phyloP scores from a whole-genome alignment of 1,284 basidiomycete genomes.

The Mrakiaceae sp. region DNA sequence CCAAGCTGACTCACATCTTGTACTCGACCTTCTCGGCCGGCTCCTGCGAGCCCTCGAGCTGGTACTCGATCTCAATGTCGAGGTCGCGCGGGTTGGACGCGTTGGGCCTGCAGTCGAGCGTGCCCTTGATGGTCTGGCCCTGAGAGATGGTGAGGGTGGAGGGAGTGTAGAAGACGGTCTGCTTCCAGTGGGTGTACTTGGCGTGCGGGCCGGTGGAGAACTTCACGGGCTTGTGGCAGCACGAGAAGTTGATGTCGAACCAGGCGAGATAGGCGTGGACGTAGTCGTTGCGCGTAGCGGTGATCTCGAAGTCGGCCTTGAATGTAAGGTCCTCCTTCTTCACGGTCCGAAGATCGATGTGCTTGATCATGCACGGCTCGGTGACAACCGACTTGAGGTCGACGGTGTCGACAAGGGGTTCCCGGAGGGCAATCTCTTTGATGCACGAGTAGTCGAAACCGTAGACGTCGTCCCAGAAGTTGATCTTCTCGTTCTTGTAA shows the following conservation, averaged over 20 bases:
- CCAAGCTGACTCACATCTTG: constrained; percentile 33
- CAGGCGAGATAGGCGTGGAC: constrained; percentile 98
- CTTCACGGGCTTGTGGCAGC: constrained; percentile 89
- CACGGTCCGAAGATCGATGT: constrained; percentile 81
- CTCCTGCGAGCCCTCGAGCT: constrained; percentile 37
- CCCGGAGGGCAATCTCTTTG: constrained; percentile 93
- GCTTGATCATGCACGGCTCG: constrained; percentile 77
- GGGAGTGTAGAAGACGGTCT: constrained; percentile 89
- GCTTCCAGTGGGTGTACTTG: constrained; percentile 97
- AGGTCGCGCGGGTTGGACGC: constrained; percentile 82
- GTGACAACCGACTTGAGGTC: constrained; percentile 86
- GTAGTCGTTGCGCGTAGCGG: constrained; percentile 83
- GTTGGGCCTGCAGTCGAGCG: constrained; percentile 70
- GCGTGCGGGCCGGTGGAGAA: constrained; percentile 94
- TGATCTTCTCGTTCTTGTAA: constrained; percentile 86
- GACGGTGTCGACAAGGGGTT: constrained; percentile 96
- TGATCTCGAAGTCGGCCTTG: constrained; percentile 65
- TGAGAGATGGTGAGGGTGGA: constrained; percentile 47
- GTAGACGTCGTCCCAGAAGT: constrained; percentile 99
- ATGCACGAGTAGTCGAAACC: constrained; percentile 99
- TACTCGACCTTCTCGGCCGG: constrained; percentile 34
- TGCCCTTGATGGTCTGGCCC: constrained; percentile 61
- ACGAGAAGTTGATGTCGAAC: constrained; percentile 96
- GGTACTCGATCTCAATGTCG: constrained; percentile 73
- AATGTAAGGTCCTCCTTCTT: constrained; percentile 94